These are phyloP conservation scores for Pleurotus cornucopiae DNA, from an alignment of 768 basidiomycete species.

Conservation along the genomic window DNA sequence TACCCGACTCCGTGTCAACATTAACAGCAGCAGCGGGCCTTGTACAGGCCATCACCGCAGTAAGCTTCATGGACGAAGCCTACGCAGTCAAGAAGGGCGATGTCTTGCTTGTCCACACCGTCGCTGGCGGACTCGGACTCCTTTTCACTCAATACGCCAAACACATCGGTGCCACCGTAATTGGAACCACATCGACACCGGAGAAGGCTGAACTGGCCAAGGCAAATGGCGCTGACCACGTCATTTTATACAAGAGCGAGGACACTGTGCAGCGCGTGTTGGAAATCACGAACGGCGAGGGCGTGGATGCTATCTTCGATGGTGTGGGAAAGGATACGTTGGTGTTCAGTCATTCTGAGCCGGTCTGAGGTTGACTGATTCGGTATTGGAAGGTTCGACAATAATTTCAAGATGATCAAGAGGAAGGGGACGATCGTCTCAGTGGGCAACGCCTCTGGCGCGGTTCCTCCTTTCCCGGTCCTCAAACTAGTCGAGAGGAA, in stretches of 20 bases:
- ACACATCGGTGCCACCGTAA: slow-evolving; percentile 78
- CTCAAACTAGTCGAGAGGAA: slow-evolving; percentile 79
- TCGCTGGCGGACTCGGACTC: slow-evolving; percentile 86
- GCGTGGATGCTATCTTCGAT: slow-evolving; percentile 86
- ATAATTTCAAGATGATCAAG: slow-evolving; percentile 74
- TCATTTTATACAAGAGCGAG: slow-evolving; percentile 76
- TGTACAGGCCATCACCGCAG: slow-evolving; percentile 75
- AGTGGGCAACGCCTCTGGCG: slow-evolving; percentile 89
- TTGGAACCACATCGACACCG: slow-evolving; percentile 85
- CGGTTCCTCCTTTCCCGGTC: slow-evolving; percentile 71
- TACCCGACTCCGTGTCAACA: slow-evolving; percentile 61
- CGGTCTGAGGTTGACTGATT: background rate
- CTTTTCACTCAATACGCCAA: slow-evolving; percentile 66
- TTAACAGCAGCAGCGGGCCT: slow-evolving; percentile 61
- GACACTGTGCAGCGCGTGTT: slow-evolving; percentile 71
- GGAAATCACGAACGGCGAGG: slow-evolving; percentile 73
- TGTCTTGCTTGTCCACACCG: slow-evolving; percentile 80
- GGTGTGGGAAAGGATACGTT: slow-evolving; percentile 96
- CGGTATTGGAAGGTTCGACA: slow-evolving; percentile 54
- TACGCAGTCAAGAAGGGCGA: slow-evolving; percentile 81
- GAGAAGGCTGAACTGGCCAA: slow-evolving; percentile 84
- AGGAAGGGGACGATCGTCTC: slow-evolving; percentile 89
- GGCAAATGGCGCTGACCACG: slow-evolving; percentile 78
- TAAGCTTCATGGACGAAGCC: slow-evolving; percentile 78
- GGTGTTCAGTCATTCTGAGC: slow-evolving; percentile 20